Base-by-base conservation (phyloP, 441 rosid species). In the Corymbia calophylla region DNA sequence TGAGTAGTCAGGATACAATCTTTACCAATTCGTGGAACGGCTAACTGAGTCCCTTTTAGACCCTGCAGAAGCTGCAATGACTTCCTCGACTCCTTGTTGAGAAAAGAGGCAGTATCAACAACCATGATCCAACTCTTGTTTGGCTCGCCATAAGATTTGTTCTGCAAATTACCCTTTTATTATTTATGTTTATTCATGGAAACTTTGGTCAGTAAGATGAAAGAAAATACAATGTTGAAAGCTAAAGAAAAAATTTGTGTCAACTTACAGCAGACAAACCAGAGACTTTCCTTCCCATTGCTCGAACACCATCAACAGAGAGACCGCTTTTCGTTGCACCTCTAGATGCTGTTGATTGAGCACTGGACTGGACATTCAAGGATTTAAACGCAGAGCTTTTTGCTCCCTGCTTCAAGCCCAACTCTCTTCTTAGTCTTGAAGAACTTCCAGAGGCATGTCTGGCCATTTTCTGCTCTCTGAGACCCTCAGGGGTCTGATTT, bases 1-100 rank as follows among this genome's bases (percentile, higher is more conserved):
- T 82, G 21, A 70, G 53, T 68, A 88, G 81, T 88, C 60, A 25
- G 44, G 51, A 73, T 10, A 77, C n/a, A 3, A 77, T 77, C 84
- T 77, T 92, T 95, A 97, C 99, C 99, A 86, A 91, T 95, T 92
- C 96, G 93, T 88, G 99, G 99, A 89, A 97, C 91, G 91, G 96
- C 90, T 88, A 98, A 73, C 49, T 88, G 95, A 84, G 99, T 98
- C 87, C 98, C 95, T 92, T 94, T 96, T 90, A 98, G 95, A 91
- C 99, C 99, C 93, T 95, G 95, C 89, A 98, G 94, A 81, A 96
- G 94, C 92, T 94, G 94, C 81, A 97, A 90, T 58, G 97, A 92
- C 92, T 93, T 95, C 93, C 95, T 94, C 47, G 96, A 95, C 70
- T 94, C 96, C 91, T 91, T 94, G 92, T 94, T 93, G 84, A 97